phyloP scores from a whole-genome alignment of 306 rosid species.

The Amphicarpaea edgeworthii region DNA sequence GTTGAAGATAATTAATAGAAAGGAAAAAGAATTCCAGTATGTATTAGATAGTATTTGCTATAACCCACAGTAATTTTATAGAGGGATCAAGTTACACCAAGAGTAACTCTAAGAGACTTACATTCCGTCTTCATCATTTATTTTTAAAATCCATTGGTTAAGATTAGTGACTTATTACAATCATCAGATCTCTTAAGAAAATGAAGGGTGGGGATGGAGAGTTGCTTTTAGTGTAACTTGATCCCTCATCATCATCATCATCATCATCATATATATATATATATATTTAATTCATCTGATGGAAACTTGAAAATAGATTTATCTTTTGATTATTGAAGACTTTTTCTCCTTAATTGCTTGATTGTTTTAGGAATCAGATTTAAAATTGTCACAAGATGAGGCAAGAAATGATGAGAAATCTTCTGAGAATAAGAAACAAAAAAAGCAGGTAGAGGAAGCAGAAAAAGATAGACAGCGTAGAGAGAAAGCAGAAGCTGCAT shows the following conservation, averaged over 20 bases:
- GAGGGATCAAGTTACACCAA: too few relatives aligned
- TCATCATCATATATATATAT: neutral
- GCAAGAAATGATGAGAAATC: slow-evolving; percentile 62
- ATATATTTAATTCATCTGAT: neutral
- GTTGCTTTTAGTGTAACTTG: too few relatives aligned
- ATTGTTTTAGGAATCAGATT: slow-evolving; percentile 67
- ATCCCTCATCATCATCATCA: too few relatives aligned
- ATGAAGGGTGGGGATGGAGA: too few relatives aligned
- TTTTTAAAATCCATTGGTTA: too few relatives aligned
- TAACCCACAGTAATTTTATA: neutral
- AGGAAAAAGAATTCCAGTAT: slow-evolving; percentile 13
- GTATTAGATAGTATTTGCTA: slow-evolving; percentile 7
- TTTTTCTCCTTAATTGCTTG: slow-evolving; percentile 7
- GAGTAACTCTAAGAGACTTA: too few relatives aligned
- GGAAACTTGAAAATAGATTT: neutral
- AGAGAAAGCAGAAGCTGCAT: slow-evolving; percentile 82
- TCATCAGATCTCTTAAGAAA: too few relatives aligned
- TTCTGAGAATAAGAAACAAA: slow-evolving; percentile 64
- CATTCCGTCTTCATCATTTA: too few relatives aligned
- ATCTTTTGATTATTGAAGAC: slow-evolving; percentile 25
- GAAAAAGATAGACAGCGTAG: slow-evolving; percentile 77
- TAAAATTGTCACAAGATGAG: slow-evolving; percentile 58
- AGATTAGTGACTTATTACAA: too few relatives aligned
- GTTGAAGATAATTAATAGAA: neutral
- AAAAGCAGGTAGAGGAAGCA: slow-evolving; percentile 73